phyloP scores from a whole-genome alignment of 345 rosid genomes.

The Brassica juncea region DNA sequence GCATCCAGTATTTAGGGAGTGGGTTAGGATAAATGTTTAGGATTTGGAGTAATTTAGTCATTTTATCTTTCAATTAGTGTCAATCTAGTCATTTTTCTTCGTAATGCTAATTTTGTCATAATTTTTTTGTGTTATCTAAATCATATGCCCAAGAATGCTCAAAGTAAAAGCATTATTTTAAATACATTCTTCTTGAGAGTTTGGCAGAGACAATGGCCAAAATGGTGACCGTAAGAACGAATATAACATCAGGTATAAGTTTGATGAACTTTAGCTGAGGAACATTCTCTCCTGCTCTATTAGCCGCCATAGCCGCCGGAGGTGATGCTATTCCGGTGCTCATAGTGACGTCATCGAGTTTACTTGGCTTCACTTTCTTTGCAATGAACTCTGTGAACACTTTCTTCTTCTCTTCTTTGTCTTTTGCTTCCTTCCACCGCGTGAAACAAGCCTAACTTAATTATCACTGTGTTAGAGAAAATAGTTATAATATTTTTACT shows the following conservation, averaged over 20 bases:
- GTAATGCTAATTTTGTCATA: too few relatives aligned
- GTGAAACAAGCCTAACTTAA: conserved; percentile 45
- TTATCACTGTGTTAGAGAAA: not conserved
- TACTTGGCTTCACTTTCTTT: conserved; percentile 47
- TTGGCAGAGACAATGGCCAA: conserved; percentile 64
- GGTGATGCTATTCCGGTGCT: conserved; percentile 65
- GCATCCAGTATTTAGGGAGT: too few relatives aligned
- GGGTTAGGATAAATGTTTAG: too few relatives aligned
- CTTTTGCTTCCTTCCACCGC: conserved; percentile 43
- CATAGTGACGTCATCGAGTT: conserved; percentile 60
- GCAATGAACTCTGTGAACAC: conserved; percentile 52
- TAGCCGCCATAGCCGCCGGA: conserved; percentile 87
- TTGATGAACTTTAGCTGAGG: conserved; percentile 68
- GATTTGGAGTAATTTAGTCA: too few relatives aligned
- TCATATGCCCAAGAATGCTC: too few relatives aligned
- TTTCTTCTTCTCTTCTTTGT: conserved; percentile 38
- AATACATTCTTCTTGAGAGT: conserved; percentile 64
- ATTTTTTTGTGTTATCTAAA: too few relatives aligned
- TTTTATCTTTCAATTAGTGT: too few relatives aligned
- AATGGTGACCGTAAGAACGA: conserved; percentile 69
- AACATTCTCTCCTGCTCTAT: conserved; percentile 77
- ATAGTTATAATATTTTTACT: not conserved
- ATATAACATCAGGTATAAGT: conserved; percentile 72
- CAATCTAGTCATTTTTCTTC: too few relatives aligned
- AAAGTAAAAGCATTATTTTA: conserved; percentile 16